Evolutionary conservation across 768 basidiomycete genomes (phyloP).

Genomic region (Tricholoma matsutake): DNA sequence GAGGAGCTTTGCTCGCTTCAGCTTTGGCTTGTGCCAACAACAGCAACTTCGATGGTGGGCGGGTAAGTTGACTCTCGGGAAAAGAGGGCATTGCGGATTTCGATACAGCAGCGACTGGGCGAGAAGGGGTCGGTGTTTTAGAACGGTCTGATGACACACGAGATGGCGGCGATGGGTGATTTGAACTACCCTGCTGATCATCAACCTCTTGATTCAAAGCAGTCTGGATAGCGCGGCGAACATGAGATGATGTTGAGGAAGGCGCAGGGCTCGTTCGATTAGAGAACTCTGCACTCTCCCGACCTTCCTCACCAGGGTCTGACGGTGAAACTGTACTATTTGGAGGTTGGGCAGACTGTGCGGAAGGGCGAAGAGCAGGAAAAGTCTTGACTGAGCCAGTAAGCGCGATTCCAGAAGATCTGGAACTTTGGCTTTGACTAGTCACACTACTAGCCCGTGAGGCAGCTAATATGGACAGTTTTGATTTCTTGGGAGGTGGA

Average conservation of each 20-base stretch:
- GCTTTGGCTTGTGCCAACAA: constrained; percentile 64
- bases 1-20: constrained; percentile 43
- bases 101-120: not conserved
- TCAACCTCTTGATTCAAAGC: constrained; percentile 61
- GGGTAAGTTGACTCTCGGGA: constrained; percentile 29
- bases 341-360: constrained; percentile 45
- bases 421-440: constrained; percentile 46
- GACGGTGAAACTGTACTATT: constrained; percentile 32
- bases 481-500: constrained; percentile 49
- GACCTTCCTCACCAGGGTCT: constrained; percentile 1
- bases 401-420: constrained; percentile 50
- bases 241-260: constrained; percentile 57
- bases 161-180: constrained; percentile 17
- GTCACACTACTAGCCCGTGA: constrained; percentile 53
- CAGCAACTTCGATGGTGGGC: constrained; percentile 69
- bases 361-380: constrained; percentile 64
- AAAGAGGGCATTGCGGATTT: constrained; percentile 17
- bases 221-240: constrained; percentile 63
- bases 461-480: constrained; percentile 65
- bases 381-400: constrained; percentile 70
- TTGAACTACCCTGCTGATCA: constrained; percentile 33
- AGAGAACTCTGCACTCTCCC: constrained; percentile 17
- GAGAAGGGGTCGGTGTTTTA: constrained; percentile 21
- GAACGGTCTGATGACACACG: constrained; percentile 14
- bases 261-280: constrained; percentile 18